phyloP scores from a whole-genome alignment of 2,329 filamentous ascomycete genomes.

The Aspergillus brunneoviolaceus region DNA sequence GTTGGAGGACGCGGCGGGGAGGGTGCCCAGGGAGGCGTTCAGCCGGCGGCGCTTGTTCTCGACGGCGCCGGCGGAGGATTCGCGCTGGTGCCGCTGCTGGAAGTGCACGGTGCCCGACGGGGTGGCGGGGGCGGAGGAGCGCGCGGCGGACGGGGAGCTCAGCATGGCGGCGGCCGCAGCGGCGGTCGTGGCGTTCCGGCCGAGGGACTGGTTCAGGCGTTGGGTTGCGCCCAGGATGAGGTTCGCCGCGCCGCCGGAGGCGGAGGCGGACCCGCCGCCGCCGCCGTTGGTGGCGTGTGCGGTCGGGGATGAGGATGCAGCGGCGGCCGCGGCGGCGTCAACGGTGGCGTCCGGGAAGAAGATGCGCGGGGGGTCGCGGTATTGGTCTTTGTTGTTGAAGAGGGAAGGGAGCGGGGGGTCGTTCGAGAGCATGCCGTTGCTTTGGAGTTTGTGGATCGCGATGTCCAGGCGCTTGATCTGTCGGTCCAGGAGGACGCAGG shows the following conservation, averaged over 20 bases:
- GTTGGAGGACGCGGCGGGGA: conserved; percentile 55
- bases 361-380: conserved; percentile 48
- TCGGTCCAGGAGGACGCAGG: conserved; percentile 59
- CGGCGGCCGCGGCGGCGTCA: conserved; percentile 42
- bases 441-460: conserved; percentile 60
- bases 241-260: conserved; percentile 56
- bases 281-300: conserved; percentile 49
- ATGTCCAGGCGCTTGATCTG: conserved; percentile 64
- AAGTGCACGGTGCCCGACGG: conserved; percentile 43
- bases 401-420: conserved; percentile 62
- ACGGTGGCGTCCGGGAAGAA: conserved; percentile 50
- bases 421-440: conserved; percentile 58
- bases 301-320: conserved; percentile 48
- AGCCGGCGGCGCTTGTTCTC: conserved; percentile 61
- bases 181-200: conserved; percentile 18
- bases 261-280: conserved; percentile 31
- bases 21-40: conserved; percentile 52
- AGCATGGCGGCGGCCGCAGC: conserved; percentile 38
- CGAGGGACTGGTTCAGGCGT: conserved; percentile 43
- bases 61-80: conserved; percentile 54
- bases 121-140: conserved; percentile 47
- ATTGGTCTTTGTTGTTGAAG: conserved; percentile 49
- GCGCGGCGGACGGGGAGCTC: conserved; percentile 37
- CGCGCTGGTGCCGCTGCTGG: conserved; percentile 53
- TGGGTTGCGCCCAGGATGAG: conserved; percentile 54